Base-by-base conservation (phyloP, 164 flowering plant species). In the Brasenia schreberi region DNA sequence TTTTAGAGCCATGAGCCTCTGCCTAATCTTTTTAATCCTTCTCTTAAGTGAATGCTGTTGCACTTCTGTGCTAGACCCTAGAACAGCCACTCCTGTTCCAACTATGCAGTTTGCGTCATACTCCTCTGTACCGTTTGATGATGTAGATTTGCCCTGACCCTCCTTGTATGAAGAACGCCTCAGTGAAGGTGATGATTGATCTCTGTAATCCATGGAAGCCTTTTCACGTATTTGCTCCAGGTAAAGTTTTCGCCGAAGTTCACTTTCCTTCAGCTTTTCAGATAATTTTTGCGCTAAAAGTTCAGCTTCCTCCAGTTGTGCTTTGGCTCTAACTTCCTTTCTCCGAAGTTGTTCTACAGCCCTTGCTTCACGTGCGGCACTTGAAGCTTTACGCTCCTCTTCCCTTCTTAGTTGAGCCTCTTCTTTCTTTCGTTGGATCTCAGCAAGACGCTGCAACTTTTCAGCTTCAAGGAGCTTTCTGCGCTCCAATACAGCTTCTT, bases 241-340 rank as follows among this genome's bases (percentile, higher is more conserved):
- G 75, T 90, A 92, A 74, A 89, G 74, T 68, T 90, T 92, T 44
- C 98, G 85, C 27, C 98, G 88, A 67, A 85, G 93, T 74, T 92
- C 98, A 75, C 98, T 92, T 79, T 92, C 98, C 64, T 88, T 77
- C 42, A 92, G 93, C 73, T 81, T 87, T 82, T 92, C 98, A 52
- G 93, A 95, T 68, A 92, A 84, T 76, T 88, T 92, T 70, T 85
- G 96, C 18, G 96, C 98, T 62, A 90, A 71, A 43, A 92, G 87
- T 79, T 92, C 98, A 71, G 98, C 95, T 81, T 92, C 98, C 77
- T 92, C 96, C 81, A 87, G 98, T 72, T 84, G 96, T 18, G 98
- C 96, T 81, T 83, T 92, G 43, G 92, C 98, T 72, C 96, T 79
- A 68, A 80, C 85, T 77, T 88, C 92, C 80, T 82, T 87, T 72